Conservation (phyloP, 2,329 filamentous ascomycete genomes). For the Pseudofabraea citricarpa region DNA sequence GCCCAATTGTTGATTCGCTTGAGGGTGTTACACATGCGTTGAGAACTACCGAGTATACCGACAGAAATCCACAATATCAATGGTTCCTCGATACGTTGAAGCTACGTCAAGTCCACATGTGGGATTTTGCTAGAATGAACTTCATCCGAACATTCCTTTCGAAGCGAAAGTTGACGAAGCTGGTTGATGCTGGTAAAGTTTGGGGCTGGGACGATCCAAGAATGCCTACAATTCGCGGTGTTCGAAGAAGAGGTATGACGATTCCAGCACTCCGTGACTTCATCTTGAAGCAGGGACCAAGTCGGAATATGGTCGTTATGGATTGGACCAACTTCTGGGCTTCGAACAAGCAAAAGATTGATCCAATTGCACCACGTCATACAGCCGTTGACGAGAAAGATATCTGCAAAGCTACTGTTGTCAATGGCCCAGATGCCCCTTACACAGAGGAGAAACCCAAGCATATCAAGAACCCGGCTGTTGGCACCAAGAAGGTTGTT, state of each 20-base stretch:
- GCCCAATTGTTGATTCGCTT: constrained; percentile 73
- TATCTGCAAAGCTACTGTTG: constrained; percentile 61
- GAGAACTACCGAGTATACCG: constrained; percentile 81
- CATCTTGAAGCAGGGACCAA: constrained; percentile 79
- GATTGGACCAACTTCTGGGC: constrained; percentile 73
- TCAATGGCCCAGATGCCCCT: constrained; percentile 56
- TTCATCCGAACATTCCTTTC: constrained; percentile 79
- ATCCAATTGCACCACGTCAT: constrained; percentile 69
- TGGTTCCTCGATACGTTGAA: constrained; percentile 76
- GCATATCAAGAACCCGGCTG: constrained; percentile 81
- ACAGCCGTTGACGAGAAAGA: constrained; percentile 69
- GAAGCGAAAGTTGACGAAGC: constrained; percentile 80
- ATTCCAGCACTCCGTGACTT: constrained; percentile 76
- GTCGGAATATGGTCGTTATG: constrained; percentile 77
- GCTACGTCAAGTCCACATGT: constrained; percentile 74
- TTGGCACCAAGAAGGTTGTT: constrained; percentile 81
- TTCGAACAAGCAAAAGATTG: constrained; percentile 76
- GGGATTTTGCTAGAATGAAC: constrained; percentile 82
- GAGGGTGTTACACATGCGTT: constrained; percentile 83
- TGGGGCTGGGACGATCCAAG: constrained; percentile 85
- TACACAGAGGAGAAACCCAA: constrained; percentile 73
- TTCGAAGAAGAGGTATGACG: constrained; percentile 73
- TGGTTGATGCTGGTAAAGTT: constrained; percentile 71
- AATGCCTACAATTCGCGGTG: constrained; percentile 80
- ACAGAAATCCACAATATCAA: constrained; percentile 81